phyloP scores from a whole-genome alignment of 768 basidiomycete species.

The Strobilomyces dryophilus region DNA sequence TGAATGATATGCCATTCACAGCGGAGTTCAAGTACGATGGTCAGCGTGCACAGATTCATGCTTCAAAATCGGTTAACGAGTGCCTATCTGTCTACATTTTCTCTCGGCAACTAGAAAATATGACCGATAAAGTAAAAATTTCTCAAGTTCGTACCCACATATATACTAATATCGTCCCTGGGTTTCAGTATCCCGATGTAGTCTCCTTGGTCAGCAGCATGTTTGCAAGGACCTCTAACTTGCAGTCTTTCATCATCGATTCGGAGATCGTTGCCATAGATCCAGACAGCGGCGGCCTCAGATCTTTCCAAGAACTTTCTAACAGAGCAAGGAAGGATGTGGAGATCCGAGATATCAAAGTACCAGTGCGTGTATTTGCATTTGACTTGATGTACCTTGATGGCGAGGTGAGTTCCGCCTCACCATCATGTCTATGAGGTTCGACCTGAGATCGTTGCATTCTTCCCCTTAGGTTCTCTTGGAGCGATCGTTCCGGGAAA shows the following conservation, averaged over 20 bases:
- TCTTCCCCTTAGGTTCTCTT: slow-evolving; percentile 54
- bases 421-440: background rate
- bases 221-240: slow-evolving; percentile 38
- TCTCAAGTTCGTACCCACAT: background rate
- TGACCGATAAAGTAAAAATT: slow-evolving; percentile 73
- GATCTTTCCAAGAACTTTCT: slow-evolving; percentile 84
- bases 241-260: slow-evolving; percentile 72
- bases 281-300: slow-evolving; percentile 52
- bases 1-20: slow-evolving; percentile 63
- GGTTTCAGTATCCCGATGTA: slow-evolving; percentile 76
- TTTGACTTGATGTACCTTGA: slow-evolving; percentile 91
- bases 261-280: slow-evolving; percentile 88
- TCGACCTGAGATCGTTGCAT: slow-evolving; percentile 1
- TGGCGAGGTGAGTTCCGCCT: slow-evolving; percentile 53
- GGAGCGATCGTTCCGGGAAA: slow-evolving; percentile 60
- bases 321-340: slow-evolving; percentile 85
- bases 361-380: slow-evolving; percentile 78
- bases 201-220: slow-evolving; percentile 51
- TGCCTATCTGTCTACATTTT: slow-evolving; percentile 58
- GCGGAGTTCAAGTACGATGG: slow-evolving; percentile 94
- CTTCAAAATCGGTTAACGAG: slow-evolving; percentile 25
- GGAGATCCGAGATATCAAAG: slow-evolving; percentile 63
- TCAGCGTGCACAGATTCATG: slow-evolving; percentile 81
- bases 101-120: slow-evolving; percentile 87
- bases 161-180: slow-evolving; percentile 11